Conservation (phyloP, 2,329 filamentous ascomycete genomes). For the Ilyonectria robusta region DNA sequence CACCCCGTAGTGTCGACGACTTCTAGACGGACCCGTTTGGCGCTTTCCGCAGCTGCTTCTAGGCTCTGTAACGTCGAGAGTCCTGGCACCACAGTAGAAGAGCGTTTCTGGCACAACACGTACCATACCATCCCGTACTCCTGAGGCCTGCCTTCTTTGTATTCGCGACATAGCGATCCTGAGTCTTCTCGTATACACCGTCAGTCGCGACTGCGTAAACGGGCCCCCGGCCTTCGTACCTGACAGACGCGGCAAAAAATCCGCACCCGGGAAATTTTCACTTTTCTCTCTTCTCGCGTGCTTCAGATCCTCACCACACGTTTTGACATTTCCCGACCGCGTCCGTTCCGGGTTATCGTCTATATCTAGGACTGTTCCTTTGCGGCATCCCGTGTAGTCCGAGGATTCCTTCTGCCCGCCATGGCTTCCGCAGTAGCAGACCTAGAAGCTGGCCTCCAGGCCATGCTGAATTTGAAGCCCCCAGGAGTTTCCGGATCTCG, state of each 20-base stretch:
- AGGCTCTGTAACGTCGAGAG: conserved; percentile 45
- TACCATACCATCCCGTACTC: conserved; percentile 44
- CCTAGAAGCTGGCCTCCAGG: conserved; percentile 90
- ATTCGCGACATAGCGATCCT: conserved; percentile 35
- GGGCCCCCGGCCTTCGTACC: conserved; percentile 43
- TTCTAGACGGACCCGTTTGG: conserved; percentile 32
- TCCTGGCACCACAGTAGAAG: conserved; percentile 48
- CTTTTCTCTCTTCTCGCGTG: conserved; percentile 35
- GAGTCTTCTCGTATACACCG: conserved; percentile 44
- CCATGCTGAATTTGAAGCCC: conserved; percentile 91
- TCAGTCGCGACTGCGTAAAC: conserved; percentile 49
- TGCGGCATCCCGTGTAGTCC: conserved; percentile 42
- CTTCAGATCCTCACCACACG: conserved; percentile 33
- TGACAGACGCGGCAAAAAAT: conserved; percentile 38
- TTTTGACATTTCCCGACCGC: conserved; percentile 32
- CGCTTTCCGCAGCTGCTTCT: conserved; percentile 34
- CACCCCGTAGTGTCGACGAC: conserved; percentile 37
- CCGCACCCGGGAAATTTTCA: conserved; percentile 25
- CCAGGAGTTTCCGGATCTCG: conserved; percentile 95
- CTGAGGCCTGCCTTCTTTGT: conserved; percentile 47
- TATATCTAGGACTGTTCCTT: conserved; percentile 29
- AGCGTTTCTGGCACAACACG: conserved; percentile 43
- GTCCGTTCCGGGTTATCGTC: conserved; percentile 24
- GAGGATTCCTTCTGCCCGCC: conserved; percentile 32
- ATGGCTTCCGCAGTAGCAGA: conserved; percentile 92